These are phyloP conservation scores for Yueomyces sinensis DNA, from an alignment of 805 yeast species.

Conservation along the genomic window DNA sequence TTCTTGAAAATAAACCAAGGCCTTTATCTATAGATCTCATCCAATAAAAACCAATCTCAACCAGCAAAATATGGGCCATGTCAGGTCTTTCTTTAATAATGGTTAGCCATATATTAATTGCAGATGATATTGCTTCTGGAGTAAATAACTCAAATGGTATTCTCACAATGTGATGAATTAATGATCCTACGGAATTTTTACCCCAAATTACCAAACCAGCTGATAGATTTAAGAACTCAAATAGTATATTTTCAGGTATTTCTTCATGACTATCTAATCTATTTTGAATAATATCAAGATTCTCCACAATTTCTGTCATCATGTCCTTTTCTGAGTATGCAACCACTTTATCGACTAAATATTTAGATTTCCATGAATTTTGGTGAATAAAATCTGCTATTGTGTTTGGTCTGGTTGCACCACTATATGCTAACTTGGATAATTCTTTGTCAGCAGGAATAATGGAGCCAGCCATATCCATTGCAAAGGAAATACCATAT, in stretches of 20 bases:
- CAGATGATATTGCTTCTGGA: constrained; percentile 43
- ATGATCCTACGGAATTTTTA: constrained; percentile 27
- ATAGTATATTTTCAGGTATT: constrained; percentile 23
- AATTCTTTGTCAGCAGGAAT: constrained; percentile 56
- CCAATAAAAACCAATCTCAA: constrained; percentile 61
- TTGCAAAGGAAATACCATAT: constrained; percentile 80
- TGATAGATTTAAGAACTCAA: constrained; percentile 31
- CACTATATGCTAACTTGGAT: constrained; percentile 30
- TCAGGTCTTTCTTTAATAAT: constrained; percentile 54
- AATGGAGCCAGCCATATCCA: constrained; percentile 72
- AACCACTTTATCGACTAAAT: constrained; percentile 21
- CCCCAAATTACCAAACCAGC: constrained; percentile 31
- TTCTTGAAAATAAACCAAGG: constrained; percentile 51
- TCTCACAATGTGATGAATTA: constrained; percentile 35
- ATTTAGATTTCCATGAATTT: constrained; percentile 53
- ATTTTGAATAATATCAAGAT: constrained; percentile 10
- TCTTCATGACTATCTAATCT: constrained; percentile 8
- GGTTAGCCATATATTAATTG: constrained; percentile 71
- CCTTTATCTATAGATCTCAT: constrained; percentile 44
- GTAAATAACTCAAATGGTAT: constrained; percentile 64
- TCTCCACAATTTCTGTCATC: constrained; percentile 9
- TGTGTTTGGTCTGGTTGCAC: constrained; percentile 35
- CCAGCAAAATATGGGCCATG: constrained; percentile 43
- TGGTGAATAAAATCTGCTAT: constrained; percentile 66
- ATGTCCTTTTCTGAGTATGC: constrained; percentile 20